These are phyloP conservation scores for Botrytis sinoallii DNA, from an alignment of 2,329 filamentous ascomycete species.

Conservation along the genomic window DNA sequence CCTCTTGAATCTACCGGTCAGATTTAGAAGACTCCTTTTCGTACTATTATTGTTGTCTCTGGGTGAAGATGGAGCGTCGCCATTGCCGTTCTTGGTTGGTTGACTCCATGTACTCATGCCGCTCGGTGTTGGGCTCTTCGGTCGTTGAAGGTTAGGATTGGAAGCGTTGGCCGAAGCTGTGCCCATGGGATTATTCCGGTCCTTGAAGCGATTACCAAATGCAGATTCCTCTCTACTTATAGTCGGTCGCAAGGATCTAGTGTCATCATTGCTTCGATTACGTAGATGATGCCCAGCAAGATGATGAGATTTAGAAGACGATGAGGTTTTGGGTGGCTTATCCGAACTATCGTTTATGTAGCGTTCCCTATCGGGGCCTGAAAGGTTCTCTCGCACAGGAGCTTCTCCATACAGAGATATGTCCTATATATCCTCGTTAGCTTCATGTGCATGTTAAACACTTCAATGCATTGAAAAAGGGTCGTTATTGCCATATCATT, in stretches of 20 bases:
- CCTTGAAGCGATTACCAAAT: slow-evolving; percentile 48
- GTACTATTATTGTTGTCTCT: slow-evolving; percentile 32
- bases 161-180: slow-evolving; percentile 32
- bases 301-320: slow-evolving; percentile 58
- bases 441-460: not conserved
- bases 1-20: slow-evolving; percentile 35
- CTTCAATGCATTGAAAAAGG: slow-evolving; percentile 19
- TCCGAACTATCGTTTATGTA: slow-evolving; percentile 50
- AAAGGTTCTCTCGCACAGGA: slow-evolving; percentile 67
- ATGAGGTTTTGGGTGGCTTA: slow-evolving; percentile 58
- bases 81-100: slow-evolving; percentile 24
- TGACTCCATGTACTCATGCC: slow-evolving; percentile 56
- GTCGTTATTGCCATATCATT: slow-evolving; percentile 20
- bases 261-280: slow-evolving; percentile 66
- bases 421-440: slow-evolving; percentile 50
- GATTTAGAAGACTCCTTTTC: slow-evolving; percentile 31
- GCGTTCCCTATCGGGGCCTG: slow-evolving; percentile 66
- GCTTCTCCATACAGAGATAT: slow-evolving; percentile 75
- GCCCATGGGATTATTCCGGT: slow-evolving; percentile 42
- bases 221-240: slow-evolving; percentile 73
- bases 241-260: slow-evolving; percentile 65
- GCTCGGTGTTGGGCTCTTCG: slow-evolving; percentile 80
- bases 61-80: slow-evolving; percentile 50
- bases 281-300: slow-evolving; percentile 66
- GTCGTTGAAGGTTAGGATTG: slow-evolving; percentile 50